Evolutionary conservation across 495 filamentous ascomycete species (phyloP), one percentile per base, ranked within the genome.

Genomic region (Penicillium bovifimosum): DNA sequence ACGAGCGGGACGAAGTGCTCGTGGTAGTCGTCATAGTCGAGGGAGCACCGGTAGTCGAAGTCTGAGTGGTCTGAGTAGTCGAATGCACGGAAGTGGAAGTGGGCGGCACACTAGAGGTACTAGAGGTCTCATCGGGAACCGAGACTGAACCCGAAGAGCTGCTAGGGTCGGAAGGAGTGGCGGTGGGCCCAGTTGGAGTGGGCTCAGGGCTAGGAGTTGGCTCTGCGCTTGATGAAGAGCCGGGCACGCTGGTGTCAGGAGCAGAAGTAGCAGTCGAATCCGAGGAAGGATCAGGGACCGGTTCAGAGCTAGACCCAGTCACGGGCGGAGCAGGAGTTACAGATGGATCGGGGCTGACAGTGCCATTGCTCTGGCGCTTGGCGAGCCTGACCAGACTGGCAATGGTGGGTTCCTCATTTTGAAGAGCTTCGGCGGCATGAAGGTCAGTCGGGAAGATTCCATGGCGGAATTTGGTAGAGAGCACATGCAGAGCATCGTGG

Each of bases 391-490:
- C 53, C 52, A 70, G 63, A 39, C 54, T 68, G 14, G 74, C 77
- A 54, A 78, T 63, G 32, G 59, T 66, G 28, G 73, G 59, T 47
- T 78, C 66, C 53, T 78, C 76, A 26, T 61, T 61, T 60, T 76
- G 64, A 46, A 80, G 64, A 41, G 72, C 75, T 62, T 78, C 69
- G 28, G 74, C 66, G 43, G 76, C 76, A 24, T 60, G 62, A 35
- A 66, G 65, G 59, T 79, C 75, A 63, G 69, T 70, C 16, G 54
- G 62, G 54, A 73, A 80, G 59, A 79, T 69, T 56, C 78, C 79
- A 60, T 81, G 66, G 50, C 75, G 68, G 60, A 76, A 81, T 58
- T 73, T 76, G 35, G 63, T 64, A 49, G 74, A 70, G 43, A 76
- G 64, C 46, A 63, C 63, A 56, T 81, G 77, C 41, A 81, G 66